These are phyloP conservation scores for Debaryomyces sp. DNA, from an alignment of 1,139 yeast genomes.

Conservation along the genomic window DNA sequence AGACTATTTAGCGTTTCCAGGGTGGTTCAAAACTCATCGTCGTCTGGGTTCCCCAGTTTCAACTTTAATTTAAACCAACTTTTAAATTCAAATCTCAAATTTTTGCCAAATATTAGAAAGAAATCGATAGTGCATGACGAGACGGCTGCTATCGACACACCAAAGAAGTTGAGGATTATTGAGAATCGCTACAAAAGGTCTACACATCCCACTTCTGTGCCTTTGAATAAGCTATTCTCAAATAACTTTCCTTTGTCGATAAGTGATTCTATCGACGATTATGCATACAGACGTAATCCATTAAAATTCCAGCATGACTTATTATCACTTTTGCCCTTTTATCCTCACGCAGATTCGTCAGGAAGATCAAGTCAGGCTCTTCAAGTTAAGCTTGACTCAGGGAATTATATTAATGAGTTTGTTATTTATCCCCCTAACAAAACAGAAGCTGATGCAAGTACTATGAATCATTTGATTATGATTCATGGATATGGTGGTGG, in stretches of 20 bases:
- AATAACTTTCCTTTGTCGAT: constrained; percentile 61
- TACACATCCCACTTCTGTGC: constrained; percentile 67
- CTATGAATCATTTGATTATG: constrained; percentile 59
- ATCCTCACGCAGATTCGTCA: constrained; percentile 31
- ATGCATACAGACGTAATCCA: constrained; percentile 39
- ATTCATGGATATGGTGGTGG: constrained; percentile 85
- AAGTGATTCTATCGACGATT: constrained; percentile 56
- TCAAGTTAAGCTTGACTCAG: constrained; percentile 37
- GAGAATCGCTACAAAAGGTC: constrained; percentile 39
- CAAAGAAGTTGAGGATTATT: neutral
- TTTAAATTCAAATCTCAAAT: neutral
- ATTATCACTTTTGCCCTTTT: constrained; percentile 43
- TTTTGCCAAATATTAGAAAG: neutral
- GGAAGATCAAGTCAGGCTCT: constrained; percentile 39
- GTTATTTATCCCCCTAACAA: constrained; percentile 52
- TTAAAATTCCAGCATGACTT: constrained; percentile 56
- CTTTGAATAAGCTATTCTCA: constrained; percentile 51
- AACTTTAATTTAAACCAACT: neutral
- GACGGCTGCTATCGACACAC: neutral
- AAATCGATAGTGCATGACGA: neutral
- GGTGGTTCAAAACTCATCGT: neutral
- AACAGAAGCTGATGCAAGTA: constrained; percentile 23
- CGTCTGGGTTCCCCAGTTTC: constrained; percentile 5
- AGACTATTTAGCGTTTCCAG: constrained; percentile 1
- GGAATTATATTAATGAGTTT: constrained; percentile 63